Conservation (phyloP, 306 rosid species). For the Malus fusca region DNA sequence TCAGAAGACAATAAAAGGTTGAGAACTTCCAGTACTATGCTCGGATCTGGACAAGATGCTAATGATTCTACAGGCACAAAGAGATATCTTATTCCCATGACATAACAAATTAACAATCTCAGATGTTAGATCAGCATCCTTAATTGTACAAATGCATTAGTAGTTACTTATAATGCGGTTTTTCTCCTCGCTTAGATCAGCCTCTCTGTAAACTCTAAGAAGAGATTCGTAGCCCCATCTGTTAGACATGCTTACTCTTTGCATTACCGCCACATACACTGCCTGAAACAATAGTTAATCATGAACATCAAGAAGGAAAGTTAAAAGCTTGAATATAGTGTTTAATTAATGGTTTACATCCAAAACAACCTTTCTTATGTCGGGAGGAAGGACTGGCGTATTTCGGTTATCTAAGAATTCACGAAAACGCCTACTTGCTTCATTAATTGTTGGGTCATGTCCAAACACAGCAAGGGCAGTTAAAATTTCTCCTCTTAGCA, state of each 20-base stretch:
- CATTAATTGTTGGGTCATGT: conserved; percentile 60
- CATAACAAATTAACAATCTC: background rate
- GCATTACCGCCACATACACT: conserved; percentile 72
- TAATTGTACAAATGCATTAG: background rate
- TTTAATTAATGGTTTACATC: background rate
- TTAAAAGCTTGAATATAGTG: background rate
- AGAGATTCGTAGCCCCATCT: conserved; percentile 65
- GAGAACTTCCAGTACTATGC: conserved; percentile 39
- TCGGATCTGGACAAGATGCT: conserved; percentile 35
- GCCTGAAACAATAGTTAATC: conserved; percentile 48
- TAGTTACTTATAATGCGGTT: conserved; percentile 63
- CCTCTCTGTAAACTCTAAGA: conserved; percentile 68
- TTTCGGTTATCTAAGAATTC: conserved; percentile 71
- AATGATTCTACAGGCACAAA: conserved; percentile 23
- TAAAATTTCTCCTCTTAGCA: conserved; percentile 93
- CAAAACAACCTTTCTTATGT: conserved; percentile 63
- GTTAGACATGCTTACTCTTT: conserved; percentile 42
- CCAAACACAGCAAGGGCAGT: conserved; percentile 66
- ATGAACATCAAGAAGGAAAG: conserved; percentile 19
- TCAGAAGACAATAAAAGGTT: conserved; percentile 35
- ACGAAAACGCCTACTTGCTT: conserved; percentile 68
- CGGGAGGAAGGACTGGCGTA: conserved; percentile 79
- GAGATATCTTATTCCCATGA: background rate
- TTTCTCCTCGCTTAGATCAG: conserved; percentile 83
- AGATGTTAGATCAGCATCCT: background rate